These are phyloP conservation scores for Lactarius vividus DNA, from an alignment of 768 basidiomycete genomes.

Conservation along the genomic window DNA sequence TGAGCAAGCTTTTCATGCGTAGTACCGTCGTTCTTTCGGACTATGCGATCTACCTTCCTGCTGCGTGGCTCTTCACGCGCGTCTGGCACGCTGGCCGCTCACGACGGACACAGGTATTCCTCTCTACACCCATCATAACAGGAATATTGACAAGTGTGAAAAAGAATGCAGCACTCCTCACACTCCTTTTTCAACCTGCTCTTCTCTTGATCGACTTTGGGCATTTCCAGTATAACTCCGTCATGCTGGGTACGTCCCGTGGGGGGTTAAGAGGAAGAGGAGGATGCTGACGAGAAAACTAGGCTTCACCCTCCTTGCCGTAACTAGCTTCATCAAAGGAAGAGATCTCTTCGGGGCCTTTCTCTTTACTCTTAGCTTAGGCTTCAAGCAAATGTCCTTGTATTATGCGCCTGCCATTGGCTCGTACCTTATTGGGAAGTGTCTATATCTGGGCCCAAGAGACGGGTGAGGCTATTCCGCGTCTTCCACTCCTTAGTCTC, in stretches of 20 bases:
- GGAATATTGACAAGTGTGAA: neutral
- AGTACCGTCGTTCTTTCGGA: slow-evolving; percentile 69
- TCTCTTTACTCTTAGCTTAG: slow-evolving; percentile 78
- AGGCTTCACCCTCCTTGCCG: slow-evolving; percentile 68
- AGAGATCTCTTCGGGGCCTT: slow-evolving; percentile 74
- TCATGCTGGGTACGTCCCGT: slow-evolving; percentile 73
- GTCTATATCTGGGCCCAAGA: slow-evolving; percentile 69
- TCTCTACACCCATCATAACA: neutral
- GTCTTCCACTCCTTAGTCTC: neutral
- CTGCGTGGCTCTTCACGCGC: slow-evolving; percentile 61
- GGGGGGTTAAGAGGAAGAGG: neutral
- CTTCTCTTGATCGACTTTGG: slow-evolving; percentile 86
- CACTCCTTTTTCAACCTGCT: slow-evolving; percentile 78
- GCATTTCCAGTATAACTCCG: slow-evolving; percentile 94
- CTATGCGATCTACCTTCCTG: slow-evolving; percentile 68
- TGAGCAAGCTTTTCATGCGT: slow-evolving; percentile 78
- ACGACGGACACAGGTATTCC: slow-evolving; percentile 69
- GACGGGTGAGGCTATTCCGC: slow-evolving; percentile 57
- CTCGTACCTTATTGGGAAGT: slow-evolving; percentile 86
- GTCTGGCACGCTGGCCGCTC: slow-evolving; percentile 70
- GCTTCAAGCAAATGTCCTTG: slow-evolving; percentile 95
- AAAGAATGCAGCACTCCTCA: slow-evolving; percentile 65
- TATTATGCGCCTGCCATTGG: slow-evolving; percentile 95
- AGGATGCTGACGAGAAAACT: neutral
- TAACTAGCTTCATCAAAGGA: slow-evolving; percentile 66